Conservation (phyloP, 2,329 filamentous ascomycete genomes). For the Penicillium verrucosum region DNA sequence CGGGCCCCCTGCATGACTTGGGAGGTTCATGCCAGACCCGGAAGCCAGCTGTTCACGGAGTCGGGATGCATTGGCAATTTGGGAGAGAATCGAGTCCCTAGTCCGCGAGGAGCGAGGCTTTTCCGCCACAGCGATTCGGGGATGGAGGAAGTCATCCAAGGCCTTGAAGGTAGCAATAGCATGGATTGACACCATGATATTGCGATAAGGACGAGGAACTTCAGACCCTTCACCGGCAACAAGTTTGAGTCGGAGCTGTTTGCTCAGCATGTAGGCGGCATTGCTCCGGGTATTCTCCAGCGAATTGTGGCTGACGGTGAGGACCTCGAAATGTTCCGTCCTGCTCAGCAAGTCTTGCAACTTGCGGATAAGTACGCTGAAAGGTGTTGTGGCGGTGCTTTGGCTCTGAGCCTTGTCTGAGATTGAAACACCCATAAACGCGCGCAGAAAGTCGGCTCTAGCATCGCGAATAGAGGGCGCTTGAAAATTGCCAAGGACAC, state of each 20-base stretch:
- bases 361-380: conserved; percentile 88
- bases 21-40: conserved; percentile 14
- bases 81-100: conserved; percentile 65
- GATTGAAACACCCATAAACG: conserved; percentile 79
- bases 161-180: conserved; percentile 98
- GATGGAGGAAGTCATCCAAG: conserved; percentile 89
- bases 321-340: conserved; percentile 95
- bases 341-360: conserved; percentile 93
- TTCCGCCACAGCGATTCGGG: conserved; percentile 78
- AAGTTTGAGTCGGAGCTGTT: conserved; percentile 86
- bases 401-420: conserved; percentile 59
- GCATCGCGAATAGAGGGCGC: conserved; percentile 50
- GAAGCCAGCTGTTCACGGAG: conserved; percentile 51
- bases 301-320: conserved; percentile 90
- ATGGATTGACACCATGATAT: conserved; percentile 98
- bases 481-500: conserved; percentile 73
- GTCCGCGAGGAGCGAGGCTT: conserved; percentile 62
- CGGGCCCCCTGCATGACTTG: conserved; percentile 14
- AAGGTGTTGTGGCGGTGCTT: conserved; percentile 71
- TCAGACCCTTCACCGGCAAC: conserved; percentile 83
- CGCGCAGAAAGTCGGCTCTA: conserved; percentile 78
- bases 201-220: conserved; percentile 81
- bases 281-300: conserved; percentile 88
- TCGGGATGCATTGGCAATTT: conserved; percentile 66
- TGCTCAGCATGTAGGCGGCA: conserved; percentile 91